These are phyloP conservation scores for Beauveria australis DNA, from an alignment of 2,329 filamentous ascomycete species.

Conservation along the genomic window DNA sequence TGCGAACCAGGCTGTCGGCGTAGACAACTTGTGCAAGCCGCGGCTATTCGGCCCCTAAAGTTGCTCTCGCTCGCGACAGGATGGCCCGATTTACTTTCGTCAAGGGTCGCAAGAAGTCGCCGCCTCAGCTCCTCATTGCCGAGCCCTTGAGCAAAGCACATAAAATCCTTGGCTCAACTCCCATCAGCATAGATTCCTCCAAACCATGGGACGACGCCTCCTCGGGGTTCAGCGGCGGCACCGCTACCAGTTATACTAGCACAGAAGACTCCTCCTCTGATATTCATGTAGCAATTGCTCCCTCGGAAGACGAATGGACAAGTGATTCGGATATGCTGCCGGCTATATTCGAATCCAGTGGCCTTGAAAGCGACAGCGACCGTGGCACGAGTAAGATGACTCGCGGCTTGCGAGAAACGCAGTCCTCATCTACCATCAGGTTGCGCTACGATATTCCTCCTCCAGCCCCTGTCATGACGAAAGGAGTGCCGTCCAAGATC, in stretches of 20 bases:
- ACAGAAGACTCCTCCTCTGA: slow-evolving; percentile 15
- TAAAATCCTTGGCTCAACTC: slow-evolving; percentile 39
- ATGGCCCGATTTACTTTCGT: slow-evolving; percentile 43
- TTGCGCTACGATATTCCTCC: slow-evolving; percentile 53
- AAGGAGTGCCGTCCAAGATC: slow-evolving; percentile 42
- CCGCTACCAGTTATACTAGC: slow-evolving; percentile 27
- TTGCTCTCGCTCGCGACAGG: not conserved
- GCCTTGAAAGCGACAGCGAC: slow-evolving; percentile 17
- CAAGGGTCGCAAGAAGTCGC: slow-evolving; percentile 36
- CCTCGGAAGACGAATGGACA: slow-evolving; percentile 28
- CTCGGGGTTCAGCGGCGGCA: slow-evolving; percentile 35
- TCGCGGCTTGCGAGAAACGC: slow-evolving; percentile 35
- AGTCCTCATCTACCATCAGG: slow-evolving; percentile 46
- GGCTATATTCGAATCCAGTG: slow-evolving; percentile 17
- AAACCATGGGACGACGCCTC: slow-evolving; percentile 36
- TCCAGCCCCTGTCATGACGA: slow-evolving; percentile 50
- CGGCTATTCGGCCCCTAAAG: not conserved
- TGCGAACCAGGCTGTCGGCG: not conserved
- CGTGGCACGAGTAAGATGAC: slow-evolving; percentile 30
- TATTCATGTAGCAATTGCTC: slow-evolving; percentile 16
- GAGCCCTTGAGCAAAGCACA: slow-evolving; percentile 42
- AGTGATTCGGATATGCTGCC: slow-evolving; percentile 41
- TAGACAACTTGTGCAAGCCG: not conserved
- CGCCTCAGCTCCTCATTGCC: slow-evolving; percentile 22
- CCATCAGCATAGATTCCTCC: slow-evolving; percentile 33